Conservation (phyloP, 2,329 filamentous ascomycete genomes). For the Fusarium sororula region DNA sequence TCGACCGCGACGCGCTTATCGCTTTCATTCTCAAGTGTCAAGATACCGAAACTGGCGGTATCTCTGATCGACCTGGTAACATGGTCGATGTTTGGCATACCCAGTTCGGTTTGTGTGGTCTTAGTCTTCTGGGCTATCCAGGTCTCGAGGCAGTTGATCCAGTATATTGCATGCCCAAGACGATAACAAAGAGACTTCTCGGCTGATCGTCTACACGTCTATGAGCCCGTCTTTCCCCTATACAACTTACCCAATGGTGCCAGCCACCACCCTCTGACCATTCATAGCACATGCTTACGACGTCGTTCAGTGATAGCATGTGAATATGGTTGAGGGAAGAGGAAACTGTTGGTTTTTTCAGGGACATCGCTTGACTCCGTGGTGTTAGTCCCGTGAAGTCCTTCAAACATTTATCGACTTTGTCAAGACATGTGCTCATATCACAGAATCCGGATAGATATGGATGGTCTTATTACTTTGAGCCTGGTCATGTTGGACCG, state of each 20-base stretch:
- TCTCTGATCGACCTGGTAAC: slow-evolving; percentile 90
- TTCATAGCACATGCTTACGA: slow-evolving; percentile 73
- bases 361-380: slow-evolving; percentile 36
- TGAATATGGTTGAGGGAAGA: slow-evolving; percentile 78
- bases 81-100: slow-evolving; percentile 99
- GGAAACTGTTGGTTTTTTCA: slow-evolving; percentile 42
- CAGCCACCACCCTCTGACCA: slow-evolving; percentile 63
- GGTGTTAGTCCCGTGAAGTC: slow-evolving; percentile 42
- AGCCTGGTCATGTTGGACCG: neutral
- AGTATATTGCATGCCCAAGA: slow-evolving; percentile 83
- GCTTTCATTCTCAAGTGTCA: slow-evolving; percentile 89
- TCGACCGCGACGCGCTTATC: slow-evolving; percentile 82
- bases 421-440: neutral
- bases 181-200: slow-evolving; percentile 69
- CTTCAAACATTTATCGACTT: slow-evolving; percentile 36
- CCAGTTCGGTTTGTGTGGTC: slow-evolving; percentile 84
- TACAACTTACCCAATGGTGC: neutral
- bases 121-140: slow-evolving; percentile 83
- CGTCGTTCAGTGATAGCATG: slow-evolving; percentile 61
- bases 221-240: neutral
- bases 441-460: neutral
- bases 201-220: slow-evolving; percentile 41
- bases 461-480: neutral
- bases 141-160: slow-evolving; percentile 85
- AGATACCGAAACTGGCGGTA: slow-evolving; percentile 83